phyloP scores from a whole-genome alignment of 1,284 basidiomycete genomes.

The Cutaneotrichosporon sp. region DNA sequence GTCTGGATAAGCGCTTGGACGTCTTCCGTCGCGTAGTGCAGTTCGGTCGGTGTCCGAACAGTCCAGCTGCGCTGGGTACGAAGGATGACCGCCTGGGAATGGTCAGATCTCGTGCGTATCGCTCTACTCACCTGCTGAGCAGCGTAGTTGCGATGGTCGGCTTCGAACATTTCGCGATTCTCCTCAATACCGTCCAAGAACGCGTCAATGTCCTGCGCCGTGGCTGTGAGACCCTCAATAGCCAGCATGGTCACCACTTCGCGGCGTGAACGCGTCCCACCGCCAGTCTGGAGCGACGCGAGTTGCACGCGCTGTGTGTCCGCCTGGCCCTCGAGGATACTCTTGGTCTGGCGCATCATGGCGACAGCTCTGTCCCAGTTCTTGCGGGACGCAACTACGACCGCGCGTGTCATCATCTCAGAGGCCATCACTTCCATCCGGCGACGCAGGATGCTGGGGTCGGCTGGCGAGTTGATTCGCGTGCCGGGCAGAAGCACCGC shows the following conservation, averaged over 20 bases:
- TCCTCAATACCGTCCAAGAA: constrained; percentile 80
- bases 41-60: constrained; percentile 74
- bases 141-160: constrained; percentile 84
- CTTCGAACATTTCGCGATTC: constrained; percentile 80
- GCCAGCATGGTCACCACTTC: constrained; percentile 65
- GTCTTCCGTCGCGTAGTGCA: constrained; percentile 68
- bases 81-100: constrained; percentile 74
- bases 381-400: constrained; percentile 79
- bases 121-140: constrained; percentile 71
- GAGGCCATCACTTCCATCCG: constrained; percentile 87
- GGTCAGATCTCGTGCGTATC: background rate
- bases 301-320: constrained; percentile 54
- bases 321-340: constrained; percentile 75
- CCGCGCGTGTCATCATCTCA: constrained; percentile 89
- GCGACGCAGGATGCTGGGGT: constrained; percentile 80
- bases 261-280: constrained; percentile 59
- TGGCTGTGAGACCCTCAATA: constrained; percentile 71
- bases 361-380: constrained; percentile 80
- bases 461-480: constrained; percentile 57
- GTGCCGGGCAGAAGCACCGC: constrained; percentile 64
- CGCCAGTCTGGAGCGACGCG: background rate
- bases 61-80: constrained; percentile 91
- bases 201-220: constrained; percentile 75
- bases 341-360: constrained; percentile 79
- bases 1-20: constrained; percentile 32